phyloP scores from a whole-genome alignment of 164 flowering plant species.

The Magnolia officinalis region DNA sequence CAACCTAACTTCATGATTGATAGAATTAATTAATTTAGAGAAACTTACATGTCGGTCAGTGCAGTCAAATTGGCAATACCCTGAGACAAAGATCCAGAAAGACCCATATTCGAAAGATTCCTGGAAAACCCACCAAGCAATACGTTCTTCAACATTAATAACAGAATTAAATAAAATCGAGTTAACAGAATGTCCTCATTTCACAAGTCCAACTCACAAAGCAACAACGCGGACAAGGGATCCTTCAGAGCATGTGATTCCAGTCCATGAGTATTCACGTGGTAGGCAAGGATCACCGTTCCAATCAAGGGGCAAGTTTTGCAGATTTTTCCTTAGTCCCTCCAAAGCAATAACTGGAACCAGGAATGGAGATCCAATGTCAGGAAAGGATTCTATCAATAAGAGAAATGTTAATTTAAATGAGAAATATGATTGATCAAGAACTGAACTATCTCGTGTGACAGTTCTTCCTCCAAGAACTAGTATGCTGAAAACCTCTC shows the following conservation, averaged over 20 bases:
- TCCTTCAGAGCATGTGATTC: constrained; percentile 73
- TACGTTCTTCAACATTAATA: background rate
- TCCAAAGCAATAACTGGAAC: constrained; percentile 63
- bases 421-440: background rate
- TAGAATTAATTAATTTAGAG: background rate
- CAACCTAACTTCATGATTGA: background rate
- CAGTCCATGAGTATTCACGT: constrained; percentile 67
- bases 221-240: constrained; percentile 52
- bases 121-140: constrained; percentile 30
- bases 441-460: constrained; percentile 69
- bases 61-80: constrained; percentile 72
- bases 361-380: constrained; percentile 2
- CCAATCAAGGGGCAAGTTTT: constrained; percentile 73
- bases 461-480: constrained; percentile 66
- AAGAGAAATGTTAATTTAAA: background rate
- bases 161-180: background rate
- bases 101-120: constrained; percentile 71
- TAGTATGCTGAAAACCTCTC: constrained; percentile 60
- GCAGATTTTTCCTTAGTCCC: constrained; percentile 37
- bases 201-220: constrained; percentile 50
- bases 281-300: constrained; percentile 92
- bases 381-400: background rate
- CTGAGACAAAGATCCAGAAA: constrained; percentile 73
- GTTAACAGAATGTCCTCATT: background rate
- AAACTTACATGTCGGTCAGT: constrained; percentile 50